A percentile compares a stretch with the other conserved stretches of the same genome.
Conservation (phyloP, 495 filamentous ascomycete genomes). For the Penicillium simplicissimum region DNA sequence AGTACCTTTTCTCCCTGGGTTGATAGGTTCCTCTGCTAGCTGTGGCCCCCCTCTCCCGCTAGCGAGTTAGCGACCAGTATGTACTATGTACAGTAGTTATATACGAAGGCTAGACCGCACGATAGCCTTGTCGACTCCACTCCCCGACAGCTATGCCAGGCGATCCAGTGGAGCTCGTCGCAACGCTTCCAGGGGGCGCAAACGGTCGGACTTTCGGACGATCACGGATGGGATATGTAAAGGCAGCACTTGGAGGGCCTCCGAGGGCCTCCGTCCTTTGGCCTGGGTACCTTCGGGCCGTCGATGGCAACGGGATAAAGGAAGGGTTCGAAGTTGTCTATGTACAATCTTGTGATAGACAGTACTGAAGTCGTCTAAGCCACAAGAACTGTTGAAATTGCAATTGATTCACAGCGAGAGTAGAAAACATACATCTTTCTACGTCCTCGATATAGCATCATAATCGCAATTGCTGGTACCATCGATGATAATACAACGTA, state of each 20-base stretch:
- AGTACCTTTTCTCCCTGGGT: not conserved
- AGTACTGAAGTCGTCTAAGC: not conserved
- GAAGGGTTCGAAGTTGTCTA: not conserved
- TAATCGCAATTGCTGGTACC: not conserved
- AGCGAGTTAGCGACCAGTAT: constrained; percentile 1
- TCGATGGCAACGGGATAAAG: not conserved
- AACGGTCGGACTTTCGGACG: constrained; percentile 1
- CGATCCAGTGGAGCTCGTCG: constrained; percentile 3
- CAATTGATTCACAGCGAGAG: not conserved
- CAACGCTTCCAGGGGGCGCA: not conserved
- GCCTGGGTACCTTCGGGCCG: not conserved
- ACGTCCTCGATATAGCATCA: not conserved
- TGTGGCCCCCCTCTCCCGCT: not conserved
- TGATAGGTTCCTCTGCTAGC: not conserved
- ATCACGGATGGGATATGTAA: not conserved
- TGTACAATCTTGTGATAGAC: not conserved
- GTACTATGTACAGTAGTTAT: too few relatives aligned
- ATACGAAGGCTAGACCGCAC: constrained; percentile 10
- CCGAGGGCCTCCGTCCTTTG: constrained; percentile 1
- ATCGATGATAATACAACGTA: not conserved
- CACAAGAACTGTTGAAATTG: not conserved
- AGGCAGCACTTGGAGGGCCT: too few relatives aligned
- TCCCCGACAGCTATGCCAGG: not conserved
- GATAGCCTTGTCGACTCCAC: constrained; percentile 3
- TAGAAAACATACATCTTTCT: not conserved